A percentile compares a stretch with the other conserved stretches of the same genome.
These are phyloP conservation scores for Mycena citricolor DNA, from an alignment of 1,284 basidiomycete species.

Conservation along the genomic window DNA sequence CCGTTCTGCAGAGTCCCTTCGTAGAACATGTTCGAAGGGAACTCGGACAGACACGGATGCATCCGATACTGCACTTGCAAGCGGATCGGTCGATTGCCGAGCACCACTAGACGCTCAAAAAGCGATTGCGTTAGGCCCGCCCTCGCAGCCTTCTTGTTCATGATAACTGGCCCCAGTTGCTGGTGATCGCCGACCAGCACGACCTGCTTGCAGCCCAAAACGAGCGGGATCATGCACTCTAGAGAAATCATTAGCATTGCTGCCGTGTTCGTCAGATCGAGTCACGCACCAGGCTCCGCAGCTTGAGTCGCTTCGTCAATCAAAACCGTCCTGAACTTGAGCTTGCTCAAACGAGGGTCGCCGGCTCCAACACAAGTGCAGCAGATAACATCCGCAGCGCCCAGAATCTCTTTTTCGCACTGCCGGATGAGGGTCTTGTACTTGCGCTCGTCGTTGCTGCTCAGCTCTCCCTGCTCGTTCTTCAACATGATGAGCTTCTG, in stretches of 20 bases:
- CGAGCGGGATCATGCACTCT: constrained; percentile 99
- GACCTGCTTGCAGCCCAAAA: constrained; percentile 97
- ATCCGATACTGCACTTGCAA: constrained; percentile 99
- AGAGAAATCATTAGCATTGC: constrained; percentile 22
- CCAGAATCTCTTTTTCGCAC: constrained; percentile 96
- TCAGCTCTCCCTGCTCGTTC: constrained; percentile 96
- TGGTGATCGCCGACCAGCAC: constrained; percentile 97
- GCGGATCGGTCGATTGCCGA: constrained; percentile 95
- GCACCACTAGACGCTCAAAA: constrained; percentile 94
- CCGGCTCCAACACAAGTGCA: constrained; percentile 98
- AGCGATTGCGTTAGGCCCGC: constrained; percentile 97
- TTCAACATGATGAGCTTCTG: constrained; percentile 98
- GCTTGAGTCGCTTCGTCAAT: constrained; percentile 99
- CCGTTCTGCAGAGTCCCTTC: constrained; percentile 99
- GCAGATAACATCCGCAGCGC: constrained; percentile 96
- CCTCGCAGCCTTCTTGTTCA: constrained; percentile 99
- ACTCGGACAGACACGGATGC: constrained; percentile 99
- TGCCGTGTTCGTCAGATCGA: constrained; percentile 9
- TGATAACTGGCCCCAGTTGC: constrained; percentile 98
- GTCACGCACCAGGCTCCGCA: constrained; percentile 84
- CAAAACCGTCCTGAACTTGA: constrained; percentile 97
- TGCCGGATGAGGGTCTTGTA: constrained; percentile 94
- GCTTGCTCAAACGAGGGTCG: constrained; percentile 91
- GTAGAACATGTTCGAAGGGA: constrained; percentile 99
- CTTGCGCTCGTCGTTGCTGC: constrained; percentile 95